Conservation (phyloP, 768 basidiomycete species). For the Suillus brevipes region DNA sequence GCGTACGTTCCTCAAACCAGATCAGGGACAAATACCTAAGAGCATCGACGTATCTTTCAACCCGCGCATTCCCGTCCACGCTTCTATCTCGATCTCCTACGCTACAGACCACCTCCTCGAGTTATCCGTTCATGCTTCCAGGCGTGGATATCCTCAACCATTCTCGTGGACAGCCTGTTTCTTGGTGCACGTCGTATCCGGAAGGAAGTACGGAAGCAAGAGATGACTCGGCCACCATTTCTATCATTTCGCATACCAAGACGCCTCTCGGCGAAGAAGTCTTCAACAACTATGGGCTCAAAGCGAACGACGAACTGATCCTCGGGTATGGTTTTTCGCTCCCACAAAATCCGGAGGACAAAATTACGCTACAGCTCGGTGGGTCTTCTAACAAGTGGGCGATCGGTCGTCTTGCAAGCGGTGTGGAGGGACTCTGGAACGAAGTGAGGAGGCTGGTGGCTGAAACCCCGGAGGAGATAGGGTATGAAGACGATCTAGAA, state of each 20-base stretch:
- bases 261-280: conserved; percentile 53
- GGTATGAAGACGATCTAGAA: conserved; percentile 62
- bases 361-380: conserved; percentile 76
- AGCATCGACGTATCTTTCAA: conserved; percentile 77
- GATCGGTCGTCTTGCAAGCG: conserved; percentile 55
- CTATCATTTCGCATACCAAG: conserved; percentile 57
- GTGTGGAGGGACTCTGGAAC: conserved; percentile 61
- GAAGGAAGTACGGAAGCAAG: conserved; percentile 17
- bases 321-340: conserved; percentile 91
- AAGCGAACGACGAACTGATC: conserved; percentile 77
- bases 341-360: conserved; percentile 80
- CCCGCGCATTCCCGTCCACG: conserved; percentile 87
- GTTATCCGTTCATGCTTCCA: conserved; percentile 81
- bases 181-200: conserved; percentile 67
- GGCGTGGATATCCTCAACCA: conserved; percentile 89
- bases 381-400: conserved; percentile 56
- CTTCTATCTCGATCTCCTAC: conserved; percentile 62
- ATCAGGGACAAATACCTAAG: conserved; percentile 70
- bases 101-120: conserved; percentile 46
- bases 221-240: conserved; percentile 49
- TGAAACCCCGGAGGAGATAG: conserved; percentile 27
- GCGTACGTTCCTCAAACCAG: conserved; percentile 10
- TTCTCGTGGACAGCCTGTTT: conserved; percentile 73
- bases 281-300: conserved; percentile 91
- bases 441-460: conserved; percentile 40